Percentiles rank a stretch among this genome's conserved stretches.
These are phyloP conservation scores for Cyberlindnera galapagoensis DNA, from an alignment of 805 yeast genomes.

Conservation along the genomic window DNA sequence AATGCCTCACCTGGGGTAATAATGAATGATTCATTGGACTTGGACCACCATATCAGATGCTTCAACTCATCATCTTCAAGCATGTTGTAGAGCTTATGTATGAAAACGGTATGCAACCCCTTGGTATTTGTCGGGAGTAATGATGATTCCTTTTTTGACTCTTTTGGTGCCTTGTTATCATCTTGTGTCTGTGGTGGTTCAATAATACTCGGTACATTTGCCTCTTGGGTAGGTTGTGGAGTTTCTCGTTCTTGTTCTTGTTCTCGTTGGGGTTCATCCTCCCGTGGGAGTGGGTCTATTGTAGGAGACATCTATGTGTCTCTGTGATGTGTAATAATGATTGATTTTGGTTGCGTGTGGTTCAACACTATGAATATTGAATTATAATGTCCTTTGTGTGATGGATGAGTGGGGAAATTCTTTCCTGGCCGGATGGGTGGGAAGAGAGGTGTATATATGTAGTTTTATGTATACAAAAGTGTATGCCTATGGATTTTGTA, in stretches of 20 bases:
- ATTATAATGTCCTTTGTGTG: too few relatives aligned
- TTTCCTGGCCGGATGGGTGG: too few relatives aligned
- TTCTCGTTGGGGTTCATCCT: neutral
- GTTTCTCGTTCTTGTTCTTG: neutral
- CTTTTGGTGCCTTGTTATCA: too few relatives aligned
- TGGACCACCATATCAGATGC: slow-evolving; percentile 85
- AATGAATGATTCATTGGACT: slow-evolving; percentile 62
- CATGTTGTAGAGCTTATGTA: slow-evolving; percentile 88
- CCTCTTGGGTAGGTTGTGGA: neutral
- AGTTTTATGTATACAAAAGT: too few relatives aligned
- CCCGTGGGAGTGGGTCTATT: too few relatives aligned
- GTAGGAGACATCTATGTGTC: too few relatives aligned
- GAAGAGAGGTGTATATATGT: too few relatives aligned
- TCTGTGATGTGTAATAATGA: too few relatives aligned
- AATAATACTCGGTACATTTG: neutral
- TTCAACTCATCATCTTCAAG: slow-evolving; percentile 67
- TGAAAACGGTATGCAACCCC: slow-evolving; percentile 50
- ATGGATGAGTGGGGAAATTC: too few relatives aligned
- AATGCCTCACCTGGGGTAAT: slow-evolving; percentile 86
- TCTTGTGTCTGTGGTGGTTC: slow-evolving; percentile 1
- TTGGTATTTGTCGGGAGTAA: slow-evolving; percentile 20
- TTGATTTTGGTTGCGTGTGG: too few relatives aligned
- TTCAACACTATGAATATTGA: too few relatives aligned
- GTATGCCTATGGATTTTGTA: too few relatives aligned
- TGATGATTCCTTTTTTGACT: slow-evolving; percentile 12